These are phyloP conservation scores for Phytophthora vignae DNA, from an alignment of 352 stramenopile species.

Conservation along the genomic window DNA sequence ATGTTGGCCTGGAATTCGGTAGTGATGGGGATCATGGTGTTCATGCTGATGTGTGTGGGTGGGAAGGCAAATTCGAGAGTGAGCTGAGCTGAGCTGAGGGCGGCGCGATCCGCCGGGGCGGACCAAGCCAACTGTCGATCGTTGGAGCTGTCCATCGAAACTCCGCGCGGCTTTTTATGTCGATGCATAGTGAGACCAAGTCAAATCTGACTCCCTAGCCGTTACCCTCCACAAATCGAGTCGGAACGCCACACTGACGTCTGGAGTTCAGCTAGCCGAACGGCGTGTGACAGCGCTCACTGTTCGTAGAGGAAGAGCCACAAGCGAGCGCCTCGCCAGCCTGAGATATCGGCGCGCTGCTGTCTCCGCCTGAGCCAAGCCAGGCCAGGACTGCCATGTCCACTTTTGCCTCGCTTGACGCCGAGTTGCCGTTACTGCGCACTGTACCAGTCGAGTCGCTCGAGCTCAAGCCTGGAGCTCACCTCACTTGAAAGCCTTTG, in stretches of 20 bases:
- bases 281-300: slow-evolving; percentile 36
- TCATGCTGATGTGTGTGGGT: slow-evolving; percentile 18
- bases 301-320: slow-evolving; percentile 40
- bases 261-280: slow-evolving; percentile 38
- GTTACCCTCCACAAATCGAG: slow-evolving; percentile 25
- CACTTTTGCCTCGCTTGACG: slow-evolving; percentile 32
- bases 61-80: slow-evolving; percentile 30
- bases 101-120: slow-evolving; percentile 16
- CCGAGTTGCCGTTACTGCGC: slow-evolving; percentile 29
- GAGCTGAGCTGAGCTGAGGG: slow-evolving; percentile 29
- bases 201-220: slow-evolving; percentile 24
- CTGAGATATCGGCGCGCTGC: slow-evolving; percentile 33
- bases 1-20: slow-evolving; percentile 18
- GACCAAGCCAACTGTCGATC: slow-evolving; percentile 22
- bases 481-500: no score
- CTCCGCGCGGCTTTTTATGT: slow-evolving; percentile 9
- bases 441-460: not conserved
- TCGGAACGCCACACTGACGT: slow-evolving; percentile 26
- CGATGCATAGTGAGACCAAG: slow-evolving; percentile 31
- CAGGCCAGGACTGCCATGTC: slow-evolving; percentile 25
- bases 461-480: not conserved
- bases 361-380: slow-evolving; percentile 12
- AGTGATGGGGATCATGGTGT: slow-evolving; percentile 15
- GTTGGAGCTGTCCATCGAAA: slow-evolving; percentile 17
- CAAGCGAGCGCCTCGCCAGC: not conserved